Percentiles rank a stretch among this genome's conserved stretches.
Conservation (phyloP, 768 basidiomycete species). For the Trametes coccinea region DNA sequence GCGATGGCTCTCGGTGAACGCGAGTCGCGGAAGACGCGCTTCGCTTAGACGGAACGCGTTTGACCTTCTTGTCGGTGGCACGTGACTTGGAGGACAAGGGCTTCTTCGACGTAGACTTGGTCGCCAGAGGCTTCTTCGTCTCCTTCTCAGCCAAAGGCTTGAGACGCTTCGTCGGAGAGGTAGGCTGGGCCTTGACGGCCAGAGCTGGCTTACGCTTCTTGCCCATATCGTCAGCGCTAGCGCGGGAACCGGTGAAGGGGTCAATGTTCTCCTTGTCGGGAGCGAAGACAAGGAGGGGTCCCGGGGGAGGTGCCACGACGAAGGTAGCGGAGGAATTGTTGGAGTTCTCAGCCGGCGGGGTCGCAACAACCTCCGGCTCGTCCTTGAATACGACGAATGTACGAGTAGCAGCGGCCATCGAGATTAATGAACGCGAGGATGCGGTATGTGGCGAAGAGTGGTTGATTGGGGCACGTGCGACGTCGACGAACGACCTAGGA, state of each 20-base stretch:
- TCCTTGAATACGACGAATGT: constrained; percentile 31
- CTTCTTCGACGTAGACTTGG: no score
- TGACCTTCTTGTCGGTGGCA: constrained; percentile 23
- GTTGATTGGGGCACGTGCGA: not conserved
- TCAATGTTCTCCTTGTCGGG: constrained; percentile 79
- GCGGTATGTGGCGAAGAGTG: not conserved
- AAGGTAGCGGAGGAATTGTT: constrained; percentile 11
- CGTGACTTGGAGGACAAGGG: constrained; percentile 10
- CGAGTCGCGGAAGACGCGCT: constrained; percentile 25
- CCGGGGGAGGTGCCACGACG: constrained; percentile 23
- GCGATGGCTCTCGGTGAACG: constrained; percentile 52
- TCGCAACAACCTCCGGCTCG: constrained; percentile 15
- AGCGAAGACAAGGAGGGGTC: constrained; percentile 28
- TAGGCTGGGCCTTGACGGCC: constrained; percentile 26
- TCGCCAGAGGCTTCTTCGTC: constrained; percentile 13
- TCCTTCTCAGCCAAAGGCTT: constrained; percentile 24
- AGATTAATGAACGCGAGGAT: not conserved
- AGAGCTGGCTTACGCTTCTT: constrained; percentile 64
- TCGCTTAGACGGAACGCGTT: constrained; percentile 33
- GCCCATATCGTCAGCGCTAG: constrained; percentile 44
- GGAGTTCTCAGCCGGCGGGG: constrained; percentile 24
- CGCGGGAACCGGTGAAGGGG: constrained; percentile 68
- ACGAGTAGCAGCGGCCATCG: constrained; percentile 22
- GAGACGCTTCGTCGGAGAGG: constrained; percentile 22
- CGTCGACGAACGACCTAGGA: constrained; percentile 14